These are phyloP conservation scores for Xylaria venustula DNA, from an alignment of 495 filamentous ascomycete species.

Conservation along the genomic window DNA sequence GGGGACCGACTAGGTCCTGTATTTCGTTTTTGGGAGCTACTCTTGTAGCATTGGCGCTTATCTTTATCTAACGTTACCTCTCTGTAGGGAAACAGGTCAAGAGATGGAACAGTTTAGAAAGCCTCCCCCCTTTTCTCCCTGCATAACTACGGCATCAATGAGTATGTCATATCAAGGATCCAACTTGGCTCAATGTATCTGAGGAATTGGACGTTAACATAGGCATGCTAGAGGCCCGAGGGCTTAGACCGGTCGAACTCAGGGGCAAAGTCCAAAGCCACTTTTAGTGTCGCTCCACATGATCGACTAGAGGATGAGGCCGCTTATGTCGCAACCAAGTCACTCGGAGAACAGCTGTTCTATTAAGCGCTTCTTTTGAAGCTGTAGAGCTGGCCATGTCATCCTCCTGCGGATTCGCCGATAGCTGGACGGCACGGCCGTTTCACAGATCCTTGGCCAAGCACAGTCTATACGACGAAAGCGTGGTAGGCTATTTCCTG, in stretches of 20 bases:
- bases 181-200: background rate
- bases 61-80: background rate
- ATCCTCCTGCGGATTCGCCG: background rate
- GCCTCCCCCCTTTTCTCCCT: background rate
- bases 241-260: background rate
- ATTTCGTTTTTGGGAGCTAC: background rate
- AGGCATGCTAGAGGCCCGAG: no score
- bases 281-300: background rate
- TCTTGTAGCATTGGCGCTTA: background rate
- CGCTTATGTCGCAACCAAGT: no score
- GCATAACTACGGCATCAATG: background rate
- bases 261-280: background rate
- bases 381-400: background rate
- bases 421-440: background rate
- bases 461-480: background rate
- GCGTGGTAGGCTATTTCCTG: background rate
- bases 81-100: background rate
- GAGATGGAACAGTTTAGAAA: background rate
- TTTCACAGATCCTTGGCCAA: background rate
- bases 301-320: background rate
- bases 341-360: no score
- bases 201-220: background rate
- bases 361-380: background rate
- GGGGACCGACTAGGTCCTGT: background rate
- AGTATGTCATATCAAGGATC: background rate